Base-by-base conservation (phyloP, 106 monocot genomes). In the Dendrobium catenatum region DNA sequence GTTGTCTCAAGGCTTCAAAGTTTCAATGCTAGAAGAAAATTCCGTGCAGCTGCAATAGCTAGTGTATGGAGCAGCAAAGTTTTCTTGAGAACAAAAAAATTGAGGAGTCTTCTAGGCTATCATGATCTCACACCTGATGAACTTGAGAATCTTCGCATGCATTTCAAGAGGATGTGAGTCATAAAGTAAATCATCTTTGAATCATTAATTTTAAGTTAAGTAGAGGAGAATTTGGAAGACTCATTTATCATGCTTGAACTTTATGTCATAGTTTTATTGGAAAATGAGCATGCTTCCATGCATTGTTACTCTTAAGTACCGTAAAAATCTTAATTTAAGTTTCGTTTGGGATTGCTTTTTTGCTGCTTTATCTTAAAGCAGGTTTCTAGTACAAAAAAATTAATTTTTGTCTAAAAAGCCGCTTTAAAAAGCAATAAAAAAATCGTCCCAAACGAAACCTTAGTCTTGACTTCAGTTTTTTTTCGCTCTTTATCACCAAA, bases 21-120 rank as follows among this genome's bases (percentile, higher is more conserved):
- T 76, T 92, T 89, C 77, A 92, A 92, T 88, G 92, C 92, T 66
- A 79, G 86, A 16, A 73, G 86, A 49, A 92, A 92, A 84, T 78
- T 92, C 8, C 89, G 92, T 80, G 89, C 89, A 58, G 92, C 92
- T 70, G 89, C 92, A 70, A 87, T 92, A 76, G 92, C 92, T 54
- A 92, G 92, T 80, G 89, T 92, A 1, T 82, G 79, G 80, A 89
- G 89, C 72, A 86, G 86, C 86, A 89, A 87, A 66, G 83, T 92
- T 20, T 78, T 81, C 2, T 72, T 88, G 44, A 87, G 87, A 83
- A 87, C 85, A 55, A 92, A 88, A 75, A 92, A 88, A 68, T 80
- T 92, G 49, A 87, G 73, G 80, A 89, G 66, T 41, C 75, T 92
- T 68, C 55, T 92, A 40, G 89, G 92, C 79, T 55, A 82, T 41